A percentile compares a stretch with the other conserved stretches of the same genome.
Evolutionary conservation across 306 rosid genomes (phyloP).

Genomic region (Citrullus amarus): DNA sequence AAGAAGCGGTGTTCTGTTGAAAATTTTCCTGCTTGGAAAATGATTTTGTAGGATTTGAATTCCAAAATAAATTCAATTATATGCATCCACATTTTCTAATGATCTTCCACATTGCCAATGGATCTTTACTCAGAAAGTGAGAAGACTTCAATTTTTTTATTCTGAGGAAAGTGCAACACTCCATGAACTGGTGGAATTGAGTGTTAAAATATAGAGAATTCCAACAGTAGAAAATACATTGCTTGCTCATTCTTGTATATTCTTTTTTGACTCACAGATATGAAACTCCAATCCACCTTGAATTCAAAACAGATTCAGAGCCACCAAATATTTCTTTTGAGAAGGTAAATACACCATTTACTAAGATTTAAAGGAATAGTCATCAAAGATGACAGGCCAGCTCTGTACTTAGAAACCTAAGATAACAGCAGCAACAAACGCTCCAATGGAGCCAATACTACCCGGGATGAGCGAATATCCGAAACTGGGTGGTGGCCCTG

Average conservation of each 20-base stretch:
- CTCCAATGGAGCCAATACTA: slow-evolving; percentile 46
- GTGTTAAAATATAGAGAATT: background rate
- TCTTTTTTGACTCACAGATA: background rate
- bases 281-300: too few species aligned
- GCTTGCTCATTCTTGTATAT: background rate
- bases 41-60: slow-evolving; percentile 1
- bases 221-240: background rate
- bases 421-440: slow-evolving; percentile 40
- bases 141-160: background rate
- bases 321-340: background rate
- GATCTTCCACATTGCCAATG: background rate
- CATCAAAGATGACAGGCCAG: background rate
- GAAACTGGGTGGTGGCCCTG: slow-evolving; percentile 31
- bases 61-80: slow-evolving; percentile 1
- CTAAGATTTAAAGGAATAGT: background rate
- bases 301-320: background rate
- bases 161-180: background rate
- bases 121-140: background rate
- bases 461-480: slow-evolving; percentile 41
- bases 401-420: slow-evolving; percentile 26
- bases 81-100: slow-evolving; percentile 4
- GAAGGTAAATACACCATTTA: background rate
- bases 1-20: background rate
- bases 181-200: background rate
- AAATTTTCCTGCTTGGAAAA: background rate